A percentile compares a stretch with the other conserved stretches of the same genome.
phyloP scores from a whole-genome alignment of 2,329 filamentous ascomycete genomes.

The Kalmusia sp. region DNA sequence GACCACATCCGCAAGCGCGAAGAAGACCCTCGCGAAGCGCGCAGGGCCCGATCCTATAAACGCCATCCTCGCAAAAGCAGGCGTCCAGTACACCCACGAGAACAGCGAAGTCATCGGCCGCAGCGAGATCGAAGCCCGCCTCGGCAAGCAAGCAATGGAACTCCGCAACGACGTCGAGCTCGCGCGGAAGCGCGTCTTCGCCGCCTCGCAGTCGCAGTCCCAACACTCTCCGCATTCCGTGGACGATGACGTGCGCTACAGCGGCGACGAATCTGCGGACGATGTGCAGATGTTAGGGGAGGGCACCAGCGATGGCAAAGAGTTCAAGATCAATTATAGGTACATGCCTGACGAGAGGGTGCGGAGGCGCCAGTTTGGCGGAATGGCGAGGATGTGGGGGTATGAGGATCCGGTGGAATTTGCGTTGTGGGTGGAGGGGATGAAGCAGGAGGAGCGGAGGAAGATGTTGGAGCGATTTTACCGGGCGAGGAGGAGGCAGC shows the following conservation, averaged over 20 bases:
- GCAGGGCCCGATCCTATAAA: constrained; percentile 75
- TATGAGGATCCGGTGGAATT: constrained; percentile 82
- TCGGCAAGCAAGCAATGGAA: constrained; percentile 78
- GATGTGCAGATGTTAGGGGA: constrained; percentile 16
- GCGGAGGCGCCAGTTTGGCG: constrained; percentile 83
- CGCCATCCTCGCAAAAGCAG: constrained; percentile 85
- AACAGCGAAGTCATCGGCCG: constrained; percentile 95
- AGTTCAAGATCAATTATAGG: constrained; percentile 59
- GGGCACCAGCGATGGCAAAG: constrained; percentile 25
- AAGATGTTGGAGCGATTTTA: constrained; percentile 86
- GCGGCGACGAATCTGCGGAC: constrained; percentile 19
- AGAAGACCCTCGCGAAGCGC: constrained; percentile 51
- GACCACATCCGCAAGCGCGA: constrained; percentile 18
- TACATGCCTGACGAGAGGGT: constrained; percentile 80
- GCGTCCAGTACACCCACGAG: constrained; percentile 94
- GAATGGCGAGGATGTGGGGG: constrained; percentile 82
- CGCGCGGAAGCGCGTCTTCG: constrained; percentile 65
- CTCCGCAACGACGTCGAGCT: constrained; percentile 59
- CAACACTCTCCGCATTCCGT: constrained; percentile 11
- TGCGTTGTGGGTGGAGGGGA: constrained; percentile 86
- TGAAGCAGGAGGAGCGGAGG: constrained; percentile 83
- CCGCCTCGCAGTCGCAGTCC: constrained; percentile 51
- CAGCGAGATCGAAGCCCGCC: constrained; percentile 85
- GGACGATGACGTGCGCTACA: constrained; percentile 27
- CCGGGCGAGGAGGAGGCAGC: constrained; percentile 64